These are phyloP conservation scores for Penicillium palitans DNA, from an alignment of 2,329 filamentous ascomycete species.

Conservation along the genomic window DNA sequence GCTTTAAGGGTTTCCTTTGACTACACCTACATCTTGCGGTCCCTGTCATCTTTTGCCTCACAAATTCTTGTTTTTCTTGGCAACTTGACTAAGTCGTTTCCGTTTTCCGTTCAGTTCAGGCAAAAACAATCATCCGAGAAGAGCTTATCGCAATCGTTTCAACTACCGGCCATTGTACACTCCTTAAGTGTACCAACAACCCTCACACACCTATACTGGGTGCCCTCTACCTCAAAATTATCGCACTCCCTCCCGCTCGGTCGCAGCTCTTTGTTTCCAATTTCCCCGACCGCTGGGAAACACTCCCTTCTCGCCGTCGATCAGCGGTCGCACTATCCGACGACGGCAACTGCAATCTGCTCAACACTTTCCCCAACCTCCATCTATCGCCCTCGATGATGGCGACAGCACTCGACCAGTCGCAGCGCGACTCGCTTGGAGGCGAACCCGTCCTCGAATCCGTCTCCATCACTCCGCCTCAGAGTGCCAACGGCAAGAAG, in stretches of 20 bases:
- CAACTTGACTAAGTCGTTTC: slow-evolving; percentile 14
- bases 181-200: slow-evolving; percentile 2
- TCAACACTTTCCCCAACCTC: slow-evolving; percentile 13
- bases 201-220: slow-evolving; percentile 11
- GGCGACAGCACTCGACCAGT: slow-evolving; percentile 37
- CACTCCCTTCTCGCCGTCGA: slow-evolving; percentile 38
- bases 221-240: slow-evolving; percentile 8
- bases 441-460: slow-evolving; percentile 29
- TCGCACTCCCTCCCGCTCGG: slow-evolving; percentile 5
- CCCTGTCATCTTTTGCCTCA: slow-evolving; percentile 4
- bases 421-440: slow-evolving; percentile 28
- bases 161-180: slow-evolving; percentile 13
- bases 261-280: slow-evolving; percentile 5
- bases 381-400: slow-evolving; percentile 29
- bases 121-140: slow-evolving; percentile 23
- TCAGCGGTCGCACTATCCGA: slow-evolving; percentile 46
- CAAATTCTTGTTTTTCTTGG: slow-evolving; percentile 15
- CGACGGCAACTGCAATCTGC: slow-evolving; percentile 35
- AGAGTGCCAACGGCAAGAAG: slow-evolving; percentile 48
- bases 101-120: slow-evolving; percentile 11
- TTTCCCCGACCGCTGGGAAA: slow-evolving; percentile 47
- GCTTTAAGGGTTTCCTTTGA: slow-evolving; percentile 1
- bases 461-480: slow-evolving; percentile 45
- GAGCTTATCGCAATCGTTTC: slow-evolving; percentile 24
- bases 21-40: slow-evolving; percentile 11